phyloP scores from a whole-genome alignment of 352 stramenopile species.

The Blastocystis sp. region DNA sequence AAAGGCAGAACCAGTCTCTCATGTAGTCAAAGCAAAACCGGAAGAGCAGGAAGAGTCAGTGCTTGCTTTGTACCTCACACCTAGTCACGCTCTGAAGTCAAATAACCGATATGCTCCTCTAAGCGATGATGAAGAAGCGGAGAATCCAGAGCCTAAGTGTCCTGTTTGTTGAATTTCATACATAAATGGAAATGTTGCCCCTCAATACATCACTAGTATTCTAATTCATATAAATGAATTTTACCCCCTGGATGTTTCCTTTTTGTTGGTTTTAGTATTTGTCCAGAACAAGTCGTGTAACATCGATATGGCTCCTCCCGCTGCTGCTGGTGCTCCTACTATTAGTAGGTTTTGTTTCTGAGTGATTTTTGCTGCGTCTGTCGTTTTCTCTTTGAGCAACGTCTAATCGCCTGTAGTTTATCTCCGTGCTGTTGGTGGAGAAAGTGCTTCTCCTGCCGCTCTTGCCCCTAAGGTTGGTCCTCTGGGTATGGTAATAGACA shows the following conservation, averaged over 20 bases:
- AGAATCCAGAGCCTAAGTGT: neutral
- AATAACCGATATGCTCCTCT: constrained; percentile 4
- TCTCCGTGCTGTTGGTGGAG: constrained; percentile 92
- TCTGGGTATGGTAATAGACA: constrained; percentile 79
- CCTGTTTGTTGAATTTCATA: neutral
- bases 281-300: neutral
- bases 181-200: too few species aligned
- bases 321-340: constrained; percentile 57
- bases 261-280: neutral
- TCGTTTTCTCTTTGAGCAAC: constrained; percentile 65
- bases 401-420: constrained; percentile 76
- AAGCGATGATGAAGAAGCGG: constrained; percentile 20
- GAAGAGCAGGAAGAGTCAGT: neutral
- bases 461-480: constrained; percentile 98
- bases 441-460: constrained; percentile 91
- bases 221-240: neutral
- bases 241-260: neutral
- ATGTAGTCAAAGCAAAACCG: neutral
- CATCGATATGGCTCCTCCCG: constrained; percentile 52
- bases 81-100: neutral
- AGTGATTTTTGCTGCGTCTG: neutral
- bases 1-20: neutral
- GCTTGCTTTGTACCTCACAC: neutral
- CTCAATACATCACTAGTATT: neutral
- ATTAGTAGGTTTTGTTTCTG: constrained; percentile 46